Percentiles rank a stretch among this genome's conserved stretches.
Conservation (phyloP, 2,329 filamentous ascomycete genomes). For the Verticillium albo-atrum region DNA sequence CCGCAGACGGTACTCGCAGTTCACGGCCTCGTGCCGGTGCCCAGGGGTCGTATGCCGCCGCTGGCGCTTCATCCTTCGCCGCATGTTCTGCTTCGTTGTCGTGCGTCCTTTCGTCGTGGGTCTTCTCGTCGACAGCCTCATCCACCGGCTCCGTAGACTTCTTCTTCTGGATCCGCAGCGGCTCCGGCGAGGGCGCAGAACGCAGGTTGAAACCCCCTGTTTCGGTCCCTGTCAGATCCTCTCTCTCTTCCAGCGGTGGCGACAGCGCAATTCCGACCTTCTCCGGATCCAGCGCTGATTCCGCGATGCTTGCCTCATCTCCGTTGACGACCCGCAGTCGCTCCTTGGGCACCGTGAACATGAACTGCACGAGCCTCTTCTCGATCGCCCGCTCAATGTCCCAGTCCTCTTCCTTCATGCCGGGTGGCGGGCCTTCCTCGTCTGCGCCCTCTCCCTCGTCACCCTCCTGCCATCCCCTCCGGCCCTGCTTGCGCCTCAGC, state of each 20-base stretch:
- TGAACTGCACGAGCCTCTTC: slow-evolving; percentile 66
- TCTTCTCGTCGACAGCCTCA: background rate
- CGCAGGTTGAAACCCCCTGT: slow-evolving; percentile 2
- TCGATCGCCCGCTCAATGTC: slow-evolving; percentile 72
- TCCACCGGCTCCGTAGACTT: background rate
- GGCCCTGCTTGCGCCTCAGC: slow-evolving; percentile 50
- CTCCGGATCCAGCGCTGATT: slow-evolving; percentile 37
- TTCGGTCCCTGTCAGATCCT: background rate
- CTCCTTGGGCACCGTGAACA: slow-evolving; percentile 91
- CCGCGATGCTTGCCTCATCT: slow-evolving; percentile 36
- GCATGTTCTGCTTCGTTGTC: too few species aligned
- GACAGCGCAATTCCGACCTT: slow-evolving; percentile 14
- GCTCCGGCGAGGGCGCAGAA: background rate
- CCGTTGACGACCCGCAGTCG: slow-evolving; percentile 86
- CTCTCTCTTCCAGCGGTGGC: slow-evolving; percentile 6
- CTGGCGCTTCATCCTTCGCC: too few species aligned
- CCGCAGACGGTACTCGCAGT: slow-evolving; percentile 6
- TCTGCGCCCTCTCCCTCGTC: slow-evolving; percentile 38
- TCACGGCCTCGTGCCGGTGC: background rate
- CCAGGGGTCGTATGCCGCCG: background rate
- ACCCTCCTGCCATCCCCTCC: slow-evolving; percentile 48
- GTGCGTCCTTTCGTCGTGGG: background rate
- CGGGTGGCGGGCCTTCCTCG: slow-evolving; percentile 38
- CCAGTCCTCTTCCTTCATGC: slow-evolving; percentile 59
- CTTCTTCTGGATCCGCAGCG: slow-evolving; percentile 1